phyloP scores from a whole-genome alignment of 1,139 yeast genomes.

The Blastobotrys capitulatus region DNA sequence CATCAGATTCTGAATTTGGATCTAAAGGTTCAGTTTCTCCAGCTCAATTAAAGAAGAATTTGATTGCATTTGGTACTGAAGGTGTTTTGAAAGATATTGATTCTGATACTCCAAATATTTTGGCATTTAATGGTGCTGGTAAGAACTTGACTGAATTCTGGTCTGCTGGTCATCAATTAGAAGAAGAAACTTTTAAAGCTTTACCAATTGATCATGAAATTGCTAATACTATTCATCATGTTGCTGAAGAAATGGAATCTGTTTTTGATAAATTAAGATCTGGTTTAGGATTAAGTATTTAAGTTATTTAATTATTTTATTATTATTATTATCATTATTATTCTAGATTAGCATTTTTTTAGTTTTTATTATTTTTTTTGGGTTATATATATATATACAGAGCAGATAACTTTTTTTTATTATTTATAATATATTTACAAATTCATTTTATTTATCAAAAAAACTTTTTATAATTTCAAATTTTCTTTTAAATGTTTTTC shows the following conservation, averaged over 20 bases:
- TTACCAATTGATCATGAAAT: slow-evolving; percentile 24
- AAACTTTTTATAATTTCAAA: slow-evolving; percentile 14
- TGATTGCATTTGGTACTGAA: slow-evolving; percentile 74
- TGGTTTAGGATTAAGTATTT: slow-evolving; percentile 21
- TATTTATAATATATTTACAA: not conserved
- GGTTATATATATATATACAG: slow-evolving; percentile 2
- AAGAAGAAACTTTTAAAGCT: slow-evolving; percentile 18
- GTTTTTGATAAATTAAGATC: slow-evolving; percentile 23
- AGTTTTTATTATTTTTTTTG: not conserved
- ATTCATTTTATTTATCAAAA: not conserved
- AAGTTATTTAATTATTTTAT: slow-evolving; percentile 2
- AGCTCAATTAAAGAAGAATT: slow-evolving; percentile 79
- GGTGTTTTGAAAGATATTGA: slow-evolving; percentile 67
- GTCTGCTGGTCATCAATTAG: slow-evolving; percentile 28
- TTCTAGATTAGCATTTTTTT: not conserved
- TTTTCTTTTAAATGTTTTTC: slow-evolving; percentile 22
- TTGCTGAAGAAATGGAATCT: slow-evolving; percentile 20
- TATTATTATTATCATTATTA: slow-evolving; percentile 4
- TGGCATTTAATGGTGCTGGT: slow-evolving; percentile 94
- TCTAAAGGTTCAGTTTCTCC: slow-evolving; percentile 64
- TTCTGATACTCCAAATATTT: slow-evolving; percentile 76
- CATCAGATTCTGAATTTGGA: slow-evolving; percentile 65
- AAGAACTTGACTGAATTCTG: slow-evolving; percentile 71
- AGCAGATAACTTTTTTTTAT: not conserved
- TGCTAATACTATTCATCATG: slow-evolving; percentile 21